These are phyloP conservation scores for Dryas octopetala DNA, from an alignment of 306 rosid genomes.

Conservation along the genomic window DNA sequence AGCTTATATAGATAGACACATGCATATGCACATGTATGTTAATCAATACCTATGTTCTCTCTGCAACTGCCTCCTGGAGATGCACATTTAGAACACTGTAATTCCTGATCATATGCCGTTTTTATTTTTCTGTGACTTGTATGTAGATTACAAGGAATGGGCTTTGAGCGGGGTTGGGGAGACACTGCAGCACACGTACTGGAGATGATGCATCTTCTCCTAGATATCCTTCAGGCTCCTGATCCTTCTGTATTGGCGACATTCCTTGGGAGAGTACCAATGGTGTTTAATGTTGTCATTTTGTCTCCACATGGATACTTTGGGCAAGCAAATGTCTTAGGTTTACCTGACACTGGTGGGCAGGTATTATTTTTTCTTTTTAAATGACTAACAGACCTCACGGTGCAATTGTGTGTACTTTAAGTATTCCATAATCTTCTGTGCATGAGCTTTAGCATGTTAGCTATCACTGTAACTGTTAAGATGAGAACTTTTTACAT, in stretches of 20 bases:
- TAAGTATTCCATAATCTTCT: neutral
- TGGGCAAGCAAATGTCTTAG: conserved; percentile 87
- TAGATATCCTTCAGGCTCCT: conserved; percentile 89
- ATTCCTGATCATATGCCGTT: neutral
- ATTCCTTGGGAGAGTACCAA: conserved; percentile 84
- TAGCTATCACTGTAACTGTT: neutral
- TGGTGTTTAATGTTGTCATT: conserved; percentile 77
- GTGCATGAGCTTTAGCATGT: neutral
- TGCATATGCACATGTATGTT: neutral
- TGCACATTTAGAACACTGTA: neutral
- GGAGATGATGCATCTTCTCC: conserved; percentile 77
- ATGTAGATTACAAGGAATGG: conserved; percentile 81
- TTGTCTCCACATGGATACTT: conserved; percentile 86
- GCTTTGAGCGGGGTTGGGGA: conserved; percentile 96
- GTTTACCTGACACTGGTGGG: conserved; percentile 98
- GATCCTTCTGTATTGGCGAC: conserved; percentile 83
- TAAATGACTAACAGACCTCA: too few relatives aligned
- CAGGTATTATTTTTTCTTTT: conserved; percentile 54
- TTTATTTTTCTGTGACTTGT: conserved; percentile 12
- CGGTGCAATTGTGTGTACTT: conserved; percentile 17
- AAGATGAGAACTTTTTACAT: neutral
- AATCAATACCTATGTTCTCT: neutral
- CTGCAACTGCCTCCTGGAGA: neutral
- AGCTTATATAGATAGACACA: conserved; percentile 20
- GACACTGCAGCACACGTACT: conserved; percentile 65